These are phyloP conservation scores for Haplographium delicatum DNA, from an alignment of 495 filamentous ascomycete genomes.

Conservation along the genomic window DNA sequence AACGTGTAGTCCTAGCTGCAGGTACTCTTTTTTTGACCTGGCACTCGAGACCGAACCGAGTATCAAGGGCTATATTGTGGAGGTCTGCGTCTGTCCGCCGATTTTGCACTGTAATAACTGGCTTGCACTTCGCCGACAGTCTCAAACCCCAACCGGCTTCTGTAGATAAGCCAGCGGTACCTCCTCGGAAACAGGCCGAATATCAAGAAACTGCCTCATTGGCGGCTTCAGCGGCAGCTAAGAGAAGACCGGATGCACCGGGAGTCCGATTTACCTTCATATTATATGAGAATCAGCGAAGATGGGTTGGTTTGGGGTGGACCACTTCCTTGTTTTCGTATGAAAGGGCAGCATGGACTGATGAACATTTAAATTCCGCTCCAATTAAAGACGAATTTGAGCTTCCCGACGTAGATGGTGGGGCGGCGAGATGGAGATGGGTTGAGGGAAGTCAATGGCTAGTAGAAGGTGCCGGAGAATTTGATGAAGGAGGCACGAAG, in stretches of 20 bases:
- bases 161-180: constrained; percentile 21
- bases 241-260: constrained; percentile 51
- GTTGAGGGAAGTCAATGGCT: constrained; percentile 77
- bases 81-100: constrained; percentile 69
- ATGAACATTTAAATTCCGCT: constrained; percentile 83
- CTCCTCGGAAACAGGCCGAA: constrained; percentile 32
- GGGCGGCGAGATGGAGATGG: constrained; percentile 84
- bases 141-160: constrained; percentile 4
- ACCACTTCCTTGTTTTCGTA: constrained; percentile 84
- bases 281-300: constrained; percentile 91
- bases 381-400: constrained; percentile 77
- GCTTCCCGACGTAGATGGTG: constrained; percentile 79
- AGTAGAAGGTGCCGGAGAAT: constrained; percentile 68
- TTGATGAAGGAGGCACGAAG: constrained; percentile 36
- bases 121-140: constrained; percentile 58
- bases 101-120: constrained; percentile 64
- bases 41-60: constrained; percentile 82
- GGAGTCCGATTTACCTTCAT: constrained; percentile 95
- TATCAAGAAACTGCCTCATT: constrained; percentile 38
- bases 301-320: constrained; percentile 95
- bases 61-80: constrained; percentile 86
- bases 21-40: constrained; percentile 84
- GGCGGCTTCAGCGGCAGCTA: constrained; percentile 37
- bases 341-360: constrained; percentile 87
- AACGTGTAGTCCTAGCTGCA: constrained; percentile 68